phyloP scores from a whole-genome alignment of 176 grass and related monocot genomes.

The Calamus simplicifolius region DNA sequence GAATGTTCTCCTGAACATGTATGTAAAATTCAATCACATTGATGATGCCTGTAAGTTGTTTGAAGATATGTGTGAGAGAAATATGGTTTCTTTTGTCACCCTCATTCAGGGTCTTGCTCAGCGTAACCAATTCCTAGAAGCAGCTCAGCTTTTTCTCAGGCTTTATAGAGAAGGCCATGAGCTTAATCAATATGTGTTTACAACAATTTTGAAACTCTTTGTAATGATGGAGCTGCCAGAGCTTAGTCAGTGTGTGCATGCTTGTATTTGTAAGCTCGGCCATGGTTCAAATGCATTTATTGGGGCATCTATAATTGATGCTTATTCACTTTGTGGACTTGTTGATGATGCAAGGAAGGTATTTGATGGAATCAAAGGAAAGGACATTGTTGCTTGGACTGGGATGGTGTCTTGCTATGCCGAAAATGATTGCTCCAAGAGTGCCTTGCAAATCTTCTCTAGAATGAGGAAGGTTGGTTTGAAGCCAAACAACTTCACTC shows the following conservation, averaged over 20 bases:
- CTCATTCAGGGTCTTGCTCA: constrained; percentile 21
- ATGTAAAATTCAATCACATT: constrained; percentile 14
- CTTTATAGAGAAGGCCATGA: constrained; percentile 31
- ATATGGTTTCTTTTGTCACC: constrained; percentile 31
- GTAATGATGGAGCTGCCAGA: constrained; percentile 10
- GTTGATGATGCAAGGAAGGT: constrained; percentile 7
- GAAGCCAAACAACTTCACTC: constrained; percentile 21
- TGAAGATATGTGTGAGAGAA: constrained; percentile 25
- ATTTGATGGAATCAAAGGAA: constrained; percentile 13
- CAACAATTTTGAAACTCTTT: constrained; percentile 18
- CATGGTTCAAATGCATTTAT: constrained; percentile 23
- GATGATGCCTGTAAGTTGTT: constrained; percentile 14
- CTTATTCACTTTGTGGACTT: constrained; percentile 14
- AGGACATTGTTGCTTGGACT: constrained; percentile 24
- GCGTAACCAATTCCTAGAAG: constrained; percentile 6
- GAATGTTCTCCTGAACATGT: constrained; percentile 31
- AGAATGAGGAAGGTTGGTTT: constrained; percentile 20
- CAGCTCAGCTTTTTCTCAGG: constrained; percentile 13
- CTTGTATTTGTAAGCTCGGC: constrained; percentile 14
- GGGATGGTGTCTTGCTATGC: constrained; percentile 35
- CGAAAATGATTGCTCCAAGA: constrained; percentile 10
- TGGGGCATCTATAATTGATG: constrained; percentile 18
- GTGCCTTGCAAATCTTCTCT: constrained; percentile 9
- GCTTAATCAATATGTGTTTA: constrained; percentile 28
- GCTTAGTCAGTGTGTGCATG: constrained; percentile 12